Evolutionary conservation across 331 rosid species (phyloP).

Genomic region (Acacia concinna): DNA sequence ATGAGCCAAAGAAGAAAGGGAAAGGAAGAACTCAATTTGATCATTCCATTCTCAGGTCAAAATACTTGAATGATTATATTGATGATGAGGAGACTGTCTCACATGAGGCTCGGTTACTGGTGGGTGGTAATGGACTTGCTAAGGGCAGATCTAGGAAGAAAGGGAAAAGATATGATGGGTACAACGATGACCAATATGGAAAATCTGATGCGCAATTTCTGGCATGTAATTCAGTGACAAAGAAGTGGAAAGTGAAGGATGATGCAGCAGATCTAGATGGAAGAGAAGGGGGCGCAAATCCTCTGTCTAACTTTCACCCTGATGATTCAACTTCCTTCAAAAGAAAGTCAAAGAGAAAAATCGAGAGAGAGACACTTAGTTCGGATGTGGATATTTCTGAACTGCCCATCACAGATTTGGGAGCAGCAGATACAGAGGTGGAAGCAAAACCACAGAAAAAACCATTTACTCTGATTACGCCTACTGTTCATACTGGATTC

Average conservation of each 20-base stretch:
- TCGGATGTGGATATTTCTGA: slow-evolving; percentile 68
- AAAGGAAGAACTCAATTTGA: slow-evolving; percentile 48
- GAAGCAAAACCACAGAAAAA: slow-evolving; percentile 85
- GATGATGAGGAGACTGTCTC: slow-evolving; percentile 60
- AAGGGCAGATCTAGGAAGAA: slow-evolving; percentile 52
- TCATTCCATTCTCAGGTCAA: slow-evolving; percentile 44
- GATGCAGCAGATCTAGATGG: slow-evolving; percentile 40
- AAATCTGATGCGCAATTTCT: slow-evolving; percentile 66
- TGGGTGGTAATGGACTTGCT: slow-evolving; percentile 52
- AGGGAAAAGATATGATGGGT: slow-evolving; percentile 50
- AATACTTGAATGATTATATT: slow-evolving; percentile 46
- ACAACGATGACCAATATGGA: slow-evolving; percentile 44
- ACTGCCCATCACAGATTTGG: slow-evolving; percentile 50
- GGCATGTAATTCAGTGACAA: slow-evolving; percentile 60
- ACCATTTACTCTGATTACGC: slow-evolving; percentile 76
- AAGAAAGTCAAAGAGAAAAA: slow-evolving; percentile 71
- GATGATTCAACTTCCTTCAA: slow-evolving; percentile 54
- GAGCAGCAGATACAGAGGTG: slow-evolving; percentile 61
- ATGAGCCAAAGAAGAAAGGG: slow-evolving; percentile 54
- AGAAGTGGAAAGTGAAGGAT: slow-evolving; percentile 73
- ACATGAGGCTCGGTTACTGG: slow-evolving; percentile 40
- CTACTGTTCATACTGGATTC: slow-evolving; percentile 90
- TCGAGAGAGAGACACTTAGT: slow-evolving; percentile 53
- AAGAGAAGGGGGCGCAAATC: slow-evolving; percentile 54
- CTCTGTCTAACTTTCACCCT: slow-evolving; percentile 39